Base-by-base conservation (phyloP, 2,329 filamentous ascomycete genomes). In the Nemania bipapillata region DNA sequence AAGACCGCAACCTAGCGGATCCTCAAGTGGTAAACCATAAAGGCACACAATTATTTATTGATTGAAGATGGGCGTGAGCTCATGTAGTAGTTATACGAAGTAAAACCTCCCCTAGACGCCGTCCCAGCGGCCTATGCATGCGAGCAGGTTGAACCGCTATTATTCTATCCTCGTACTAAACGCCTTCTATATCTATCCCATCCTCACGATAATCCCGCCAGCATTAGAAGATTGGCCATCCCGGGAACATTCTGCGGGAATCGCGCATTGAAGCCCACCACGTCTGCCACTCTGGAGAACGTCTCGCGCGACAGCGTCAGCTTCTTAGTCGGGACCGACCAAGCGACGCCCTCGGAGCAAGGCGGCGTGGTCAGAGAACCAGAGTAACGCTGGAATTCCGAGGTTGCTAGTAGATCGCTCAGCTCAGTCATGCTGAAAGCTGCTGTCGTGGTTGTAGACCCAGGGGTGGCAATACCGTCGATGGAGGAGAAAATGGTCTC, bases 341-440 rank as follows among this genome's bases (percentile, higher is more conserved):
- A 86, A 67, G 75, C 75, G 32, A 86, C 83, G 24, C 79, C 80
- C 73, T 86, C 84, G 15, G 77, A 77, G 78, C 84, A 86, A 2
- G 84, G 84, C 22, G 84, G 84, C 8, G 83, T 85, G 12, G 84
- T 86, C 40, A 86, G 78, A 3, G 83, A 85, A 28, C 84, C 84
- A 2, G 79, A 74, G 76, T 86, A 83, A 73, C 77, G 76, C 69
- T 84, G 81, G 73, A 84, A 81, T 50, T 71, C 76, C 54, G 80
- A 80, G 3, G 77, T 74, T 53, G 75, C 77, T 30, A 84, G 72
- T 32, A 78, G 70, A 42, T 76, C 71, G 60, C 82, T 80, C 3
- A 85, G 73, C 72, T 81, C 81, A 11, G 81, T 80, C 79, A 86
- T 82, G 71, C 80, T 74, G 26, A 86, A 78, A 4, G 83, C 77